Conservation (phyloP, 2,329 filamentous ascomycete genomes). For the Nothophaeocryptopus gaeumannii region DNA sequence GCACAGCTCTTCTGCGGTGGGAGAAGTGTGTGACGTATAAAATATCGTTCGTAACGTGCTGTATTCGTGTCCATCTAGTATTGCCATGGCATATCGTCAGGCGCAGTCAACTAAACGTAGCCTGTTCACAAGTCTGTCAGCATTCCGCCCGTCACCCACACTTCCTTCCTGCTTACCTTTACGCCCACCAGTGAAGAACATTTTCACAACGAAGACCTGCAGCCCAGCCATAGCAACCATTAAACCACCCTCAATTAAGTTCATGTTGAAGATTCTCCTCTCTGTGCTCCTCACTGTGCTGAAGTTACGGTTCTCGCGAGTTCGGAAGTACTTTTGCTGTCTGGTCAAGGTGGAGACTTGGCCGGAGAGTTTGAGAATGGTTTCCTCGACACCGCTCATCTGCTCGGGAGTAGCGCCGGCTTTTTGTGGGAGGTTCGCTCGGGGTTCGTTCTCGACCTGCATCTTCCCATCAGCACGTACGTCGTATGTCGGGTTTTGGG, state of each 20-base stretch:
- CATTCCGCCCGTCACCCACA: not conserved
- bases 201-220: constrained; percentile 94
- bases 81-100: constrained; percentile 11
- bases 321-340: constrained; percentile 99
- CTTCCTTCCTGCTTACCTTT: constrained; percentile 49
- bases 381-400: constrained; percentile 84
- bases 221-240: constrained; percentile 93
- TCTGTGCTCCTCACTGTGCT: constrained; percentile 96
- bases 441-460: constrained; percentile 86
- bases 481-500: not conserved
- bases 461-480: not conserved
- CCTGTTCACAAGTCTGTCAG: constrained; percentile 7
- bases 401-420: constrained; percentile 87
- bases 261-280: constrained; percentile 94
- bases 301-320: constrained; percentile 97
- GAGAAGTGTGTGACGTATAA: too few species aligned
- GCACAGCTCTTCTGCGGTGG: too few species aligned
- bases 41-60: too few species aligned
- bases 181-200: constrained; percentile 93
- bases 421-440: constrained; percentile 78
- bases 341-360: constrained; percentile 91
- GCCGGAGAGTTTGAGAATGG: constrained; percentile 88
- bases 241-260: constrained; percentile 84
- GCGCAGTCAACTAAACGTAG: constrained; percentile 22
- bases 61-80: too few species aligned